These are phyloP conservation scores for Sarocladium kiliense DNA, from an alignment of 2,329 filamentous ascomycete species.

Conservation along the genomic window DNA sequence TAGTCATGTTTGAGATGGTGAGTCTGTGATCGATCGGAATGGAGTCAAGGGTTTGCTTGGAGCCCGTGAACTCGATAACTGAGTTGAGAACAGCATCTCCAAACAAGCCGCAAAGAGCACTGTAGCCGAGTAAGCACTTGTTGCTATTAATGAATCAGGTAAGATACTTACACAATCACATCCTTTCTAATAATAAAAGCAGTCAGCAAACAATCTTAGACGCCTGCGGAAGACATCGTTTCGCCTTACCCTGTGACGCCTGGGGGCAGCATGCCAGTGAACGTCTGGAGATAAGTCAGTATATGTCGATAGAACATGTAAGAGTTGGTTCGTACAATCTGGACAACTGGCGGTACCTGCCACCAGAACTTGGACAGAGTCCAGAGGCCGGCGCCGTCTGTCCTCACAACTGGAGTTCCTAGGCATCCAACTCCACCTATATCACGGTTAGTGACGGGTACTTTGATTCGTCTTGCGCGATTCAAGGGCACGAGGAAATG, in stretches of 20 bases:
- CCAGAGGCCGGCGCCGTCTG: conserved; percentile 83
- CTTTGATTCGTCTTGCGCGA: neutral
- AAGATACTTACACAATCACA: conserved; percentile 59
- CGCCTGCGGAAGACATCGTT: too few species aligned
- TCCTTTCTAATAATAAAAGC: conserved; percentile 55
- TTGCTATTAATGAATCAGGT: neutral
- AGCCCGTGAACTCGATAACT: conserved; percentile 80
- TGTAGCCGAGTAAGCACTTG: neutral
- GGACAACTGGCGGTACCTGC: conserved; percentile 65
- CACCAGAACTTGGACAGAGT: conserved; percentile 81
- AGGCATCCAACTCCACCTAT: conserved; percentile 61
- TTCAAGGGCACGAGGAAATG: too few species aligned
- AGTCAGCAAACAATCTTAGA: neutral
- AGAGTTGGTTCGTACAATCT: neutral
- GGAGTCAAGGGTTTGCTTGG: conserved; percentile 68
- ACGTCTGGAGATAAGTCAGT: conserved; percentile 39
- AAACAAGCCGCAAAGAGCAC: conserved; percentile 77
- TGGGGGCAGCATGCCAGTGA: conserved; percentile 67
- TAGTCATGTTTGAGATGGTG: conserved; percentile 76
- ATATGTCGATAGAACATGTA: conserved; percentile 32
- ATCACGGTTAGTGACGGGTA: neutral
- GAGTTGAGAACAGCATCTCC: conserved; percentile 90
- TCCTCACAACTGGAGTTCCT: conserved; percentile 78
- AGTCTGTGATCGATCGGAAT: conserved; percentile 69
- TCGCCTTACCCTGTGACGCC: conserved; percentile 64